A percentile compares a stretch with the other conserved stretches of the same genome.
Evolutionary conservation across 345 rosid genomes (phyloP).

Genomic region (Boechera divaricarpa): DNA sequence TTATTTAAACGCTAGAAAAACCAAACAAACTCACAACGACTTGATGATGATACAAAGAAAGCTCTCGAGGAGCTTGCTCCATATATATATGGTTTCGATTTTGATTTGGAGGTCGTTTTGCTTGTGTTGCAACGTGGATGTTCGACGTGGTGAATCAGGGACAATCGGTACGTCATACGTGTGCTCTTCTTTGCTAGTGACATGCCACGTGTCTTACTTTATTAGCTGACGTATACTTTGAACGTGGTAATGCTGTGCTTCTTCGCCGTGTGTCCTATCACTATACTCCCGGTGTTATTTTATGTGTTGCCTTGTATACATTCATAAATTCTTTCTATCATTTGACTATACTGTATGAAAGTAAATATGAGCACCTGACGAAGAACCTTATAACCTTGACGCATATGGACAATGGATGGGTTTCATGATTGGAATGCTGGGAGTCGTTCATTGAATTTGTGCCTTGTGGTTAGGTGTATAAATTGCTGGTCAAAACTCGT

Average conservation of each 20-base stretch:
- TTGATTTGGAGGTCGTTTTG: conserved; percentile 6
- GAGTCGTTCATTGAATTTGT: background rate
- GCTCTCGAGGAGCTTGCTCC: background rate
- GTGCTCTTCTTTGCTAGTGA: conserved; percentile 26
- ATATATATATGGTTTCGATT: conserved; percentile 8
- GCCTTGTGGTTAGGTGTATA: conserved; percentile 17
- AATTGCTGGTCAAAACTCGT: conserved; percentile 3
- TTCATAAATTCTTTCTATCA: background rate
- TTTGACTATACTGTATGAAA: background rate
- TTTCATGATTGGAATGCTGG: background rate
- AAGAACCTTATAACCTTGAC: background rate
- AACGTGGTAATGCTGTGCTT: conserved; percentile 24
- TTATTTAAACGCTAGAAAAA: background rate
- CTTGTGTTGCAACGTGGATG: conserved; percentile 21
- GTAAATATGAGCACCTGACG: background rate
- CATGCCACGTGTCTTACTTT: conserved; percentile 29
- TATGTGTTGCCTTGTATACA: background rate
- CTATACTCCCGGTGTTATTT: conserved; percentile 4
- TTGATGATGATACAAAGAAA: conserved; percentile 24
- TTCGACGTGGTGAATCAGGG: conserved; percentile 36
- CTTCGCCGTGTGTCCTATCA: conserved; percentile 35
- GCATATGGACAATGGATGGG: background rate
- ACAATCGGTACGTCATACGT: conserved; percentile 46
- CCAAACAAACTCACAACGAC: background rate
- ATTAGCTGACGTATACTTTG: conserved; percentile 31